Evolutionary conservation across 2,329 filamentous ascomycete species (phyloP).

Genomic region (Colletotrichum somersetense): DNA sequence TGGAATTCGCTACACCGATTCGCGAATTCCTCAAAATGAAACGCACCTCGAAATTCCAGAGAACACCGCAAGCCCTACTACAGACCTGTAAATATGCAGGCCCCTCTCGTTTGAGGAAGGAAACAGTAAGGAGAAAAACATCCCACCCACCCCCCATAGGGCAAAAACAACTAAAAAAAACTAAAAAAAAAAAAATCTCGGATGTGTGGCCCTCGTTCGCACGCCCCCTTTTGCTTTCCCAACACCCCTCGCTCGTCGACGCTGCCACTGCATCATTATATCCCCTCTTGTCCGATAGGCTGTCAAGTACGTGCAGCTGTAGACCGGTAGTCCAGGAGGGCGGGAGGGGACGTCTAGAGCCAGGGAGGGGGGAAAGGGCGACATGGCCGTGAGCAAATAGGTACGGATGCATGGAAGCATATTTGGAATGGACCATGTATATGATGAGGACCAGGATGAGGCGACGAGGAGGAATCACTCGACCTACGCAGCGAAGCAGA

Average conservation of each 20-base stretch:
- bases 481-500: neutral
- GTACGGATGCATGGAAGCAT: constrained; percentile 13
- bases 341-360: neutral
- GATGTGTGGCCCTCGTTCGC: constrained; percentile 2
- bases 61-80: neutral
- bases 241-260: neutral
- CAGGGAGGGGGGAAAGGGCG: too few species aligned
- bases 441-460: neutral
- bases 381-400: neutral
- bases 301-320: neutral
- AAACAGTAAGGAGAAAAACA: neutral
- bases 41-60: constrained; percentile 9
- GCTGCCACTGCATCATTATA: neutral
- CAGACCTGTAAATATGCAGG: neutral
- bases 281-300: constrained; percentile 1
- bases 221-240: constrained; percentile 1
- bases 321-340: neutral
- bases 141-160: too few species aligned
- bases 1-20: constrained; percentile 22
- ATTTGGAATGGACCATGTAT: constrained; percentile 16
- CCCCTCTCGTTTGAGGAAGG: constrained; percentile 9
- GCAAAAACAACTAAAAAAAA: too few species aligned
- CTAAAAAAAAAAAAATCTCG: neutral
- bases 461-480: too few species aligned
- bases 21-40: constrained; percentile 14